Evolutionary conservation across 1,284 basidiomycete species (phyloP).

Genomic region (Ganoderma resinaceum): DNA sequence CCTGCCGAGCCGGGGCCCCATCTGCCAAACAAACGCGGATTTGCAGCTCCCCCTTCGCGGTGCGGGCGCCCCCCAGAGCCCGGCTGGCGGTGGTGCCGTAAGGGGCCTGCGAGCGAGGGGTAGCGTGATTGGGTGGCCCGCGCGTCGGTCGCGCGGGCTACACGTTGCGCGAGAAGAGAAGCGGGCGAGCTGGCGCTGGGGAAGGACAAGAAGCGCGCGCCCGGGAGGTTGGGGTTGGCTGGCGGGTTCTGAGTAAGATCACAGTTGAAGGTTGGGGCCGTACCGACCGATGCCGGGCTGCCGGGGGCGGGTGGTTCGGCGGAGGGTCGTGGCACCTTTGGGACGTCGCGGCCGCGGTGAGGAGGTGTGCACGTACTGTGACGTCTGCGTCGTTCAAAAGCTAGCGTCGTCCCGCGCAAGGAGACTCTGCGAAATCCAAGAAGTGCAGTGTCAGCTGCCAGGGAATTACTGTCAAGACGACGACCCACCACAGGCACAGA

Average conservation of each 20-base stretch:
- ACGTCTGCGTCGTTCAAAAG: not conserved
- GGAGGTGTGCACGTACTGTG: not conserved
- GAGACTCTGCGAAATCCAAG: not conserved
- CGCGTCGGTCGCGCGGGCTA: not conserved
- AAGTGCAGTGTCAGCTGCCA: not conserved
- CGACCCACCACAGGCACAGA: not conserved
- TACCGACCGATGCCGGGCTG: too few species aligned
- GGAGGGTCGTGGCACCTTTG: not conserved
- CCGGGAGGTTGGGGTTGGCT: not conserved
- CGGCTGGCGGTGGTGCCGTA: not conserved
- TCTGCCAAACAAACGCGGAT: constrained; percentile 3
- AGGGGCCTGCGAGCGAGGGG: not conserved
- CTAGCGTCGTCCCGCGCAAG: too few species aligned
- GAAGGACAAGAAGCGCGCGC: not conserved
- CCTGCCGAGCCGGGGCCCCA: too few species aligned
- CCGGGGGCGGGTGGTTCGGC: not conserved
- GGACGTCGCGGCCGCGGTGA: not conserved
- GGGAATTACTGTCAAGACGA: not conserved
- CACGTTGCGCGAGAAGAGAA: not conserved
- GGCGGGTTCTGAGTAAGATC: not conserved
- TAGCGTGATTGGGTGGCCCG: not conserved
- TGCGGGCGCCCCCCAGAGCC: not conserved
- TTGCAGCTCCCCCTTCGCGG: not conserved
- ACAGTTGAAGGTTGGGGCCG: not conserved
- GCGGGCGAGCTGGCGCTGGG: not conserved